phyloP scores from a whole-genome alignment of 2,329 filamentous ascomycete genomes.

The Alternaria hordeiaustralica region DNA sequence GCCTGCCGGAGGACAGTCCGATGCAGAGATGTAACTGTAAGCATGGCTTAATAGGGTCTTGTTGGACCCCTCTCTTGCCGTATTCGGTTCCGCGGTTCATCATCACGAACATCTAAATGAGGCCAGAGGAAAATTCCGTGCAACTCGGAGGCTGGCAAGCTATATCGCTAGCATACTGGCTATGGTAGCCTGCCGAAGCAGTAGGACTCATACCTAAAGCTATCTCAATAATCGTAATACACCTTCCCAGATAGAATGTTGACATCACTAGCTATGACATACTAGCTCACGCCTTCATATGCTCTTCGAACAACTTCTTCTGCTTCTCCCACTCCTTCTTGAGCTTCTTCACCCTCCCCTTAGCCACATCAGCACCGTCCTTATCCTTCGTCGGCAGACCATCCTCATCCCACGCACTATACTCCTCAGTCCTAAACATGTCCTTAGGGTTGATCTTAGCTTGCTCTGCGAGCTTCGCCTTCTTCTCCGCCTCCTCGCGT shows the following conservation, averaged over 20 bases:
- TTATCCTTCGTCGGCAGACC: slow-evolving; percentile 80
- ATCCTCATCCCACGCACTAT: slow-evolving; percentile 80
- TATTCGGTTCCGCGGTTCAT: too few species aligned
- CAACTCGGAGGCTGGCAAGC: too few species aligned
- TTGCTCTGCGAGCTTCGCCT: slow-evolving; percentile 61
- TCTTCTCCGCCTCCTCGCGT: slow-evolving; percentile 64
- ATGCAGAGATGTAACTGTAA: too few species aligned
- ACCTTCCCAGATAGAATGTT: background rate
- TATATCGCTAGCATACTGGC: too few species aligned
- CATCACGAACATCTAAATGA: too few species aligned
- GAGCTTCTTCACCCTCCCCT: slow-evolving; percentile 80
- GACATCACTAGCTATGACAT: background rate
- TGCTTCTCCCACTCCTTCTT: slow-evolving; percentile 90
- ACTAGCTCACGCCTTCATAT: slow-evolving; percentile 4
- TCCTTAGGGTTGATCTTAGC: slow-evolving; percentile 64
- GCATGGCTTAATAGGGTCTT: too few species aligned
- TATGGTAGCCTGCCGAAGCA: background rate
- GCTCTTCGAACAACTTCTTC: slow-evolving; percentile 76
- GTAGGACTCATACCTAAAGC: background rate
- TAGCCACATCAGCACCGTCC: slow-evolving; percentile 80
- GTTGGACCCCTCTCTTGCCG: too few species aligned
- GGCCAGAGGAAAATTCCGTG: too few species aligned
- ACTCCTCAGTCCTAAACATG: slow-evolving; percentile 68
- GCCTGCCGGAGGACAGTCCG: too few species aligned
- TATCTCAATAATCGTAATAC: too few species aligned